Evolutionary conservation across 1,284 basidiomycete genomes (phyloP).

Genomic region (Malassezia equina): DNA sequence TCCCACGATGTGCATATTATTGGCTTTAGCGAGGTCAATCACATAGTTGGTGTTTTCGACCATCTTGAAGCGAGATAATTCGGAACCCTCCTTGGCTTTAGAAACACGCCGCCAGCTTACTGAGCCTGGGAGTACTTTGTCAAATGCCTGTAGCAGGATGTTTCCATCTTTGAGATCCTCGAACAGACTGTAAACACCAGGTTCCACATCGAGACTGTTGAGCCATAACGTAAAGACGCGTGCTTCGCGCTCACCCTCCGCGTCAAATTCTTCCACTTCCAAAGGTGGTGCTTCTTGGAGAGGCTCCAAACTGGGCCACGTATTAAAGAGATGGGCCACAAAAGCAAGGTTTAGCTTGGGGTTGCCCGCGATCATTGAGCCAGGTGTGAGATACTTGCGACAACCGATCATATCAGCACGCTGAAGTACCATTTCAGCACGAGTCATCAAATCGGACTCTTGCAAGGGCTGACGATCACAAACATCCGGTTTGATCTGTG

Average conservation of each 20-base stretch:
- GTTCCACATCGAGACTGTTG: constrained; percentile 90
- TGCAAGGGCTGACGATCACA: constrained; percentile 89
- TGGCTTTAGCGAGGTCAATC: constrained; percentile 82
- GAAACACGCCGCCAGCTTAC: constrained; percentile 89
- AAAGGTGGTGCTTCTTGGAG: constrained; percentile 68
- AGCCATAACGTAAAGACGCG: constrained; percentile 96
- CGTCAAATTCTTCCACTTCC: constrained; percentile 90
- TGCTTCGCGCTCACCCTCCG: constrained; percentile 94
- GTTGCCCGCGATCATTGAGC: constrained; percentile 83
- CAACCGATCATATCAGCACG: constrained; percentile 89
- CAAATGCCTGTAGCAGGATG: constrained; percentile 85
- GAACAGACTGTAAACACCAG: constrained; percentile 89
- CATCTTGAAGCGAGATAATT: constrained; percentile 84
- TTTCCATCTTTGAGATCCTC: constrained; percentile 85
- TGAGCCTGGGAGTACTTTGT: constrained; percentile 81
- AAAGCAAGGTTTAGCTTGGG: constrained; percentile 98
- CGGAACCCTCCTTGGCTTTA: constrained; percentile 73
- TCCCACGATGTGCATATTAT: constrained; percentile 88
- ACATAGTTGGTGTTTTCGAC: constrained; percentile 97
- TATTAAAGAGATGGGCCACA: constrained; percentile 97
- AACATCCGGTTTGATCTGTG: constrained; percentile 76
- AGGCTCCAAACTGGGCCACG: constrained; percentile 63
- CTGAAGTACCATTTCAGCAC: constrained; percentile 83
- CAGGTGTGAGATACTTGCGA: constrained; percentile 85
- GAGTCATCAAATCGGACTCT: constrained; percentile 66